These are phyloP conservation scores for Candida buenavistaensis DNA, from an alignment of 1,139 yeast species.

Conservation along the genomic window DNA sequence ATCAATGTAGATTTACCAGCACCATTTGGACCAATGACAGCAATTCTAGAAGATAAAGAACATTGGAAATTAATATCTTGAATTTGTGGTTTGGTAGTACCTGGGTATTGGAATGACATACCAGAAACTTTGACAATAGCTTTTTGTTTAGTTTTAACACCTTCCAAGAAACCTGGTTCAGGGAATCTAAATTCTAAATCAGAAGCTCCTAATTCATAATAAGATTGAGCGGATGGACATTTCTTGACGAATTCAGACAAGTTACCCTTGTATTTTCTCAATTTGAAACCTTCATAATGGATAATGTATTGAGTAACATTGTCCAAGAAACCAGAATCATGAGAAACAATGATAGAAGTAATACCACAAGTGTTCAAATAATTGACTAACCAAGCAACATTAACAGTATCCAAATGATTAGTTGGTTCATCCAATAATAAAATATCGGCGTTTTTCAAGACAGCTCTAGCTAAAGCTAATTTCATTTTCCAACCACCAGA, in stretches of 20 bases:
- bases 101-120: slow-evolving; percentile 99
- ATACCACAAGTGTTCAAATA: slow-evolving; percentile 98
- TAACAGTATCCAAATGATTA: slow-evolving; percentile 98
- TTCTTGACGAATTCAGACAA: slow-evolving; percentile 96
- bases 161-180: slow-evolving; percentile 99
- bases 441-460: slow-evolving; percentile 97
- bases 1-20: slow-evolving; percentile 99
- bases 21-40: slow-evolving; percentile 99
- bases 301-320: slow-evolving; percentile 96
- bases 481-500: slow-evolving; percentile 99
- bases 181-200: slow-evolving; percentile 97
- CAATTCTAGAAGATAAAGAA: slow-evolving; percentile 98
- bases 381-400: slow-evolving; percentile 99
- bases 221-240: slow-evolving; percentile 98
- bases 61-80: slow-evolving; percentile 92
- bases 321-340: slow-evolving; percentile 99
- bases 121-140: slow-evolving; percentile 96
- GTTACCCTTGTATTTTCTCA: slow-evolving; percentile 99
- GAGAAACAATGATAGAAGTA: slow-evolving; percentile 97
- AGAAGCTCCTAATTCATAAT: slow-evolving; percentile 98
- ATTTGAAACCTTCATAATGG: slow-evolving; percentile 99
- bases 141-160: slow-evolving; percentile 99
- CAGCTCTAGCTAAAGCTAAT: slow-evolving; percentile 98
- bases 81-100: slow-evolving; percentile 95
- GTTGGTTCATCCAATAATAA: slow-evolving; percentile 99